Conservation (phyloP, 345 rosid genomes). For the Rhodamnia rubescens region DNA sequence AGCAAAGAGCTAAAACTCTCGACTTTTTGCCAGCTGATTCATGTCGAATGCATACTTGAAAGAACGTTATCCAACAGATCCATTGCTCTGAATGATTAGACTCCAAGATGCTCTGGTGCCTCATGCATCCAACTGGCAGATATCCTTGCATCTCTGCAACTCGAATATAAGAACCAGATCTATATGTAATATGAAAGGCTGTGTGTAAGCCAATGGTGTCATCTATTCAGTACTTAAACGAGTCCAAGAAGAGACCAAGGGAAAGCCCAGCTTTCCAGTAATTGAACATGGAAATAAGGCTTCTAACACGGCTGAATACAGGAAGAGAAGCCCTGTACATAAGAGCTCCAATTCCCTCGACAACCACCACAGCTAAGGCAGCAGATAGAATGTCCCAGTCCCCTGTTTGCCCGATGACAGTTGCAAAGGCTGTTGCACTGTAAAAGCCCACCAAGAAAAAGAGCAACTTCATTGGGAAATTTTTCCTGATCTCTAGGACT, state of each 20-base stretch:
- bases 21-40: fast-evolving
- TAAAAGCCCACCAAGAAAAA: conserved; percentile 88
- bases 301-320: conserved; percentile 29
- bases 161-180: not conserved
- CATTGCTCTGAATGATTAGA: not conserved
- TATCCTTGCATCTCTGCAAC: not conserved
- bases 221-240: conserved; percentile 61
- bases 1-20: not conserved
- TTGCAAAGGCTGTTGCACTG: conserved; percentile 75
- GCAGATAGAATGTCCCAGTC: conserved; percentile 98
- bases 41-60: not conserved
- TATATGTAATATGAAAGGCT: not conserved
- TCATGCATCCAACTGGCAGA: not conserved
- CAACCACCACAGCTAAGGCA: conserved; percentile 61
- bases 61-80: not conserved
- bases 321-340: conserved; percentile 64
- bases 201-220: fast-evolving
- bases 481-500: conserved; percentile 47
- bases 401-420: conserved; percentile 93
- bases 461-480: conserved; percentile 59
- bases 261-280: conserved; percentile 89
- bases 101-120: not conserved
- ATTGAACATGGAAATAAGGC: conserved; percentile 58
- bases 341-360: conserved; percentile 89
- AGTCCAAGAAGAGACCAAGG: conserved; percentile 90